These are phyloP conservation scores for Aspergillus indologenus DNA, from an alignment of 495 filamentous ascomycete species.

Conservation along the genomic window DNA sequence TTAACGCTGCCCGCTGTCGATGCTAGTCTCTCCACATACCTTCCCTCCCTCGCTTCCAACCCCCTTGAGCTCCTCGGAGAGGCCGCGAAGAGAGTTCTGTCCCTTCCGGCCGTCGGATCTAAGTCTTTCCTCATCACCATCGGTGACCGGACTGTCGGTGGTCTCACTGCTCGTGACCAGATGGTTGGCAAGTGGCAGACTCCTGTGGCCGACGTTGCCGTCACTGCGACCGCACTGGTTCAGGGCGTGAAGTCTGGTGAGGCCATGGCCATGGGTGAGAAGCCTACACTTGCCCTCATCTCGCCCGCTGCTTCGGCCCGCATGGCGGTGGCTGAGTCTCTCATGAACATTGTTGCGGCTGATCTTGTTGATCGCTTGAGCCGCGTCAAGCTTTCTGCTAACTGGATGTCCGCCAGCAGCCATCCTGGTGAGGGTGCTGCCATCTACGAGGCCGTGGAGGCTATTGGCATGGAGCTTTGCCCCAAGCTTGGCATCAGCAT, in stretches of 20 bases:
- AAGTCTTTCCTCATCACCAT: constrained; percentile 98
- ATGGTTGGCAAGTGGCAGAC: constrained; percentile 97
- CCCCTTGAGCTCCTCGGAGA: constrained; percentile 61
- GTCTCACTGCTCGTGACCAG: constrained; percentile 84
- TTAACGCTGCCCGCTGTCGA: constrained; percentile 71
- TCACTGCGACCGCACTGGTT: constrained; percentile 79
- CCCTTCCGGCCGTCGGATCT: constrained; percentile 83
- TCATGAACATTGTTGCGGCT: constrained; percentile 89
- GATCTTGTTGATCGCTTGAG: constrained; percentile 73
- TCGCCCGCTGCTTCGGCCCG: constrained; percentile 88
- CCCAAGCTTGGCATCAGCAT: constrained; percentile 84
- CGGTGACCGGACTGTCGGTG: constrained; percentile 86
- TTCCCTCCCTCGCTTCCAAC: constrained; percentile 57
- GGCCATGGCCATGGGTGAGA: constrained; percentile 97
- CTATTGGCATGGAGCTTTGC: constrained; percentile 85
- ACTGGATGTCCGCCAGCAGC: constrained; percentile 97
- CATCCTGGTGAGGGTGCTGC: constrained; percentile 93
- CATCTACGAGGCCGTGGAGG: constrained; percentile 90
- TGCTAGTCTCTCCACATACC: constrained; percentile 57
- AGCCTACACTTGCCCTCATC: constrained; percentile 84
- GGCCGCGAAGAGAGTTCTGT: constrained; percentile 76
- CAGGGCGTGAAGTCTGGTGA: constrained; percentile 76
- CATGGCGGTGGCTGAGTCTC: constrained; percentile 93
- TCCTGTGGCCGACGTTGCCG: constrained; percentile 90
- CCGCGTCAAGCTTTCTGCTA: constrained; percentile 83